These are phyloP conservation scores for Cercospora zeae-maydis DNA, from an alignment of 2,329 filamentous ascomycete genomes.

Conservation along the genomic window DNA sequence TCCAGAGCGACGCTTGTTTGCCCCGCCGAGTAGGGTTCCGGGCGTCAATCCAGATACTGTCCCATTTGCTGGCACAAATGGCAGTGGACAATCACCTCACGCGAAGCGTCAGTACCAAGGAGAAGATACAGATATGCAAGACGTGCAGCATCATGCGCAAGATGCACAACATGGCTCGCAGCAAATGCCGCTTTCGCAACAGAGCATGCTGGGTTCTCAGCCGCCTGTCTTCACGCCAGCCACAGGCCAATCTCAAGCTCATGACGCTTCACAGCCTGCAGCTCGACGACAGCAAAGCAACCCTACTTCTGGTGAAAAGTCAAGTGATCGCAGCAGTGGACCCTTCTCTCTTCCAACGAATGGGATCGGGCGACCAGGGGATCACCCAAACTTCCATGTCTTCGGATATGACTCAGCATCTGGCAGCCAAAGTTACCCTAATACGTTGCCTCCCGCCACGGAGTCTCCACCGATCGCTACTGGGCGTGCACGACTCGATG, in stretches of 20 bases:
- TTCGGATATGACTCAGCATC: conserved; percentile 46
- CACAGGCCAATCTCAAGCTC: conserved; percentile 59
- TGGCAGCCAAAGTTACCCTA: conserved; percentile 57
- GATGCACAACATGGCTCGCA: not conserved
- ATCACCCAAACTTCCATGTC: conserved; percentile 54
- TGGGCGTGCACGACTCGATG: conserved; percentile 28
- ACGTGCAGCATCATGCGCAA: conserved; percentile 35
- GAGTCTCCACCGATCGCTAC: conserved; percentile 34
- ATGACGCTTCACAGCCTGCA: conserved; percentile 54
- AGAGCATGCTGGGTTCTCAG: conserved; percentile 41
- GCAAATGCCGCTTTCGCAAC: conserved; percentile 29
- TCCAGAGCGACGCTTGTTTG: conserved; percentile 47
- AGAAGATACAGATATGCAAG: conserved; percentile 46
- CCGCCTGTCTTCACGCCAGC: conserved; percentile 60
- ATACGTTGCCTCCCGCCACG: conserved; percentile 53
- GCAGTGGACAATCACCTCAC: conserved; percentile 34
- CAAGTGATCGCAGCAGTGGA: conserved; percentile 57
- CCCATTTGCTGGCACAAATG: conserved; percentile 47
- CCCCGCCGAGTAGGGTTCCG: conserved; percentile 52
- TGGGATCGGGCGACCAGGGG: conserved; percentile 45
- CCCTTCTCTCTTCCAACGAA: conserved; percentile 66
- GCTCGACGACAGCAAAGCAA: conserved; percentile 76
- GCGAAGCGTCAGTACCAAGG: conserved; percentile 41
- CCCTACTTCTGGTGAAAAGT: conserved; percentile 79
- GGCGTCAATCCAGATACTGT: conserved; percentile 60